These are phyloP conservation scores for Fragaria vesca DNA, from an alignment of 306 rosid genomes.

Conservation along the genomic window DNA sequence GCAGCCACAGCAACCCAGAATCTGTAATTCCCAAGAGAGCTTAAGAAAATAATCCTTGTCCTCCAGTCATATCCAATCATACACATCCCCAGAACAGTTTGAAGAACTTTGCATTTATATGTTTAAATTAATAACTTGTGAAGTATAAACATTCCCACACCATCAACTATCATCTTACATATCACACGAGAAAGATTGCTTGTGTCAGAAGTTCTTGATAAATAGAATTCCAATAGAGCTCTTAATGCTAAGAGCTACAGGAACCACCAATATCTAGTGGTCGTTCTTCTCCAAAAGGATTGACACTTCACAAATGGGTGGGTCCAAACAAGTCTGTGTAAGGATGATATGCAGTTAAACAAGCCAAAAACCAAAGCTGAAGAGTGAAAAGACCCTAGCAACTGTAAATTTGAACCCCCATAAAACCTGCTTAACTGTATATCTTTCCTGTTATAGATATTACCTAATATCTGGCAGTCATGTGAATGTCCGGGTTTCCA, in stretches of 20 bases:
- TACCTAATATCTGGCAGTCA: background rate
- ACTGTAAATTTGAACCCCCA: slow-evolving; percentile 39
- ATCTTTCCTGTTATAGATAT: slow-evolving; percentile 14
- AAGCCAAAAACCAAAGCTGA: slow-evolving; percentile 40
- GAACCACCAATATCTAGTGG: slow-evolving; percentile 82
- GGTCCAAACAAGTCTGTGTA: slow-evolving; percentile 28
- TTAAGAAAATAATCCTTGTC: slow-evolving; percentile 23
- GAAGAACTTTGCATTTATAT: background rate
- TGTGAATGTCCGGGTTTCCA: background rate
- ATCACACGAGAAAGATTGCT: slow-evolving; percentile 27
- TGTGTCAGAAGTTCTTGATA: slow-evolving; percentile 25
- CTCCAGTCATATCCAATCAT: slow-evolving; percentile 20
- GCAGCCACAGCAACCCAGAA: slow-evolving; percentile 32
- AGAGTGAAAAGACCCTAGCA: slow-evolving; percentile 24
- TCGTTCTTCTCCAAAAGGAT: slow-evolving; percentile 46
- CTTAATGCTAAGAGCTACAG: slow-evolving; percentile 41
- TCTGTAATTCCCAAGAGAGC: slow-evolving; percentile 20
- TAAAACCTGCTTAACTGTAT: slow-evolving; percentile 18
- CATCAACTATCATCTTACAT: slow-evolving; percentile 44
- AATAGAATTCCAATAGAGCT: slow-evolving; percentile 34
- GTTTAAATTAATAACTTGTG: slow-evolving; percentile 2
- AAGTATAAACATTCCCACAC: slow-evolving; percentile 28
- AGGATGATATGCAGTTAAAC: slow-evolving; percentile 34
- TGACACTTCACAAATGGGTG: slow-evolving; percentile 36
- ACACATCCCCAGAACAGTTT: slow-evolving; percentile 17